A percentile compares a stretch with the other conserved stretches of the same genome.
Conservation (phyloP, 1,284 basidiomycete genomes). For the Pyrrhoderma lamaoense region DNA sequence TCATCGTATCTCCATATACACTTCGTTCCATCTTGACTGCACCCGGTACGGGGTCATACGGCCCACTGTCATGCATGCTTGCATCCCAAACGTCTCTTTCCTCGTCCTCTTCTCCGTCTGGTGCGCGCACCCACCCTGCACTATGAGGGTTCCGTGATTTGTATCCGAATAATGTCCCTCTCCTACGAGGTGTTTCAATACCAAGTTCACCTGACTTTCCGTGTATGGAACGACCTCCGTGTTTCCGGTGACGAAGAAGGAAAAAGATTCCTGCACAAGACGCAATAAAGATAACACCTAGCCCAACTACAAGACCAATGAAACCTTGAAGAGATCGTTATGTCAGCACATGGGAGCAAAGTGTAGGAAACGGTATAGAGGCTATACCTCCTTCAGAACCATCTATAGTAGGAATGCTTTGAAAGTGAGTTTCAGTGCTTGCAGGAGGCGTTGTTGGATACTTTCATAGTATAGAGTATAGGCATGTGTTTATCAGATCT, state of each 20-base stretch:
- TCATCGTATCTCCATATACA: background rate
- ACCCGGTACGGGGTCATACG: background rate
- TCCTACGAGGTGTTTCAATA: conserved; percentile 8
- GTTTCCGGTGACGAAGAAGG: conserved; percentile 15
- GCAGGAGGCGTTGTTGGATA: conserved; percentile 10
- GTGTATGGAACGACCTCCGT: conserved; percentile 16
- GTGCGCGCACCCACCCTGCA: conserved; percentile 15
- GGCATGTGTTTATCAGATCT: too few relatives aligned
- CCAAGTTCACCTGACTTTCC: conserved; percentile 14
- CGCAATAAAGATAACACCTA: conserved; percentile 16
- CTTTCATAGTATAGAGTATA: background rate
- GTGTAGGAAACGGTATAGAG: background rate
- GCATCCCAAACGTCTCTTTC: conserved; percentile 16
- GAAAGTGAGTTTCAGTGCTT: conserved; percentile 10
- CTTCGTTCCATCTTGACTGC: conserved; percentile 5
- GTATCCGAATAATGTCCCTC: conserved; percentile 16
- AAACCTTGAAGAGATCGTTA: conserved; percentile 9
- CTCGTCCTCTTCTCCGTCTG: conserved; percentile 13
- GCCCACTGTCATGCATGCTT: conserved; percentile 3
- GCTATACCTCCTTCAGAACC: conserved; percentile 18
- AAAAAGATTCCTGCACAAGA: conserved; percentile 18
- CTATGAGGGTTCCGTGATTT: conserved; percentile 4
- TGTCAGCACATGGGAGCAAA: background rate
- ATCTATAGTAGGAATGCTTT: conserved; percentile 15
- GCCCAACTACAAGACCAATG: conserved; percentile 19